Conservation (phyloP, 73 alveolate species). For the Paramecium pentaurelia region DNA sequence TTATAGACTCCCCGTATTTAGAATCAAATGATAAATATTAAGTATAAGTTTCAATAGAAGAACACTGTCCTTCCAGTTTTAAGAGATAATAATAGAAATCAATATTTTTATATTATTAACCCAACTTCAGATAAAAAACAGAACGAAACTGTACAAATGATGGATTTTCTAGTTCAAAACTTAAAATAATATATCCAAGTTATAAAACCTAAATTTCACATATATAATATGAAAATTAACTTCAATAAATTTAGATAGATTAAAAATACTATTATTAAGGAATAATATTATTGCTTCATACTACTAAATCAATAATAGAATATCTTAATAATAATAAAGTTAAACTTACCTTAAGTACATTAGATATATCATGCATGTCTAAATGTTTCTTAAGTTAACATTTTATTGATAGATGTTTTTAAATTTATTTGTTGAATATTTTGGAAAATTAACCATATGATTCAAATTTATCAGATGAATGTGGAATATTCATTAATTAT, state of each 20-base stretch:
- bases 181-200: slow-evolving; percentile 14
- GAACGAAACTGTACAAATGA: slow-evolving; percentile 1
- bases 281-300: neutral
- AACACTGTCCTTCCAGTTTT: neutral
- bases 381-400: neutral
- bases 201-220: neutral
- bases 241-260: neutral
- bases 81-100: neutral
- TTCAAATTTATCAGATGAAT: neutral
- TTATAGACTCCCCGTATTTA: neutral
- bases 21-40: neutral
- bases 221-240: neutral
- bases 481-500: neutral
- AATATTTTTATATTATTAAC: neutral
- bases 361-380: neutral
- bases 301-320: neutral
- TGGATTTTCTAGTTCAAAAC: slow-evolving; percentile 6
- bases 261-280: neutral
- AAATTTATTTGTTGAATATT: neutral
- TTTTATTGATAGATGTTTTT: neutral
- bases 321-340: neutral
- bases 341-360: neutral
- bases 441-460: neutral
- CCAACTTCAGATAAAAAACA: neutral
- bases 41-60: neutral